Evolutionary conservation across 768 basidiomycete genomes (phyloP).

Genomic region (Boletales sp.): DNA sequence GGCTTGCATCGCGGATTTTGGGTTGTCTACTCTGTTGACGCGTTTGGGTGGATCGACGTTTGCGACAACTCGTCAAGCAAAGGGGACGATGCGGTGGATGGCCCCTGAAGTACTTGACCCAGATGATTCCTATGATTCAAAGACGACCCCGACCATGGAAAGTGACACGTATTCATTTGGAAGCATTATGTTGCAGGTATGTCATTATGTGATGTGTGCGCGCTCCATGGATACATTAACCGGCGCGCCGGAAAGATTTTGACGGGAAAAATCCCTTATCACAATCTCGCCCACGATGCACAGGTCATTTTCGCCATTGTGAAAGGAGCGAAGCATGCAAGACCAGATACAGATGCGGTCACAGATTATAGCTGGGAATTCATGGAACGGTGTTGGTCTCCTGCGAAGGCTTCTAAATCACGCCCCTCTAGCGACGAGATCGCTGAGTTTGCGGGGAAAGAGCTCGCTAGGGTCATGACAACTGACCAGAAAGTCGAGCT

Average conservation of each 20-base stretch:
- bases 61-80: no score
- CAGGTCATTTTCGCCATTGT: neutral
- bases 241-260: no score
- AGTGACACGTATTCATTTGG: neutral
- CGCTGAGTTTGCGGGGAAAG: neutral
- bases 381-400: neutral
- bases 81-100: no score
- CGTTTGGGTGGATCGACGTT: no score
- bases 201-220: neutral
- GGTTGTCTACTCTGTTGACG: neutral
- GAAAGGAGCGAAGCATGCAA: neutral
- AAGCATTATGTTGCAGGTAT: neutral
- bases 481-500: constrained; percentile 28
- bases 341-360: neutral
- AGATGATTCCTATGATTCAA: no score
- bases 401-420: neutral
- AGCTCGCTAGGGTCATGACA: neutral
- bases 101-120: no score
- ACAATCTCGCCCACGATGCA: no score
- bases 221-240: neutral
- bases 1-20: neutral
- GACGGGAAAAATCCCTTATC: no score
- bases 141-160: no score
- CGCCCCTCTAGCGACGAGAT: neutral
- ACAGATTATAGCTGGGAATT: neutral